phyloP scores from a whole-genome alignment of 2,329 filamentous ascomycete genomes.

The Calonectria montana region DNA sequence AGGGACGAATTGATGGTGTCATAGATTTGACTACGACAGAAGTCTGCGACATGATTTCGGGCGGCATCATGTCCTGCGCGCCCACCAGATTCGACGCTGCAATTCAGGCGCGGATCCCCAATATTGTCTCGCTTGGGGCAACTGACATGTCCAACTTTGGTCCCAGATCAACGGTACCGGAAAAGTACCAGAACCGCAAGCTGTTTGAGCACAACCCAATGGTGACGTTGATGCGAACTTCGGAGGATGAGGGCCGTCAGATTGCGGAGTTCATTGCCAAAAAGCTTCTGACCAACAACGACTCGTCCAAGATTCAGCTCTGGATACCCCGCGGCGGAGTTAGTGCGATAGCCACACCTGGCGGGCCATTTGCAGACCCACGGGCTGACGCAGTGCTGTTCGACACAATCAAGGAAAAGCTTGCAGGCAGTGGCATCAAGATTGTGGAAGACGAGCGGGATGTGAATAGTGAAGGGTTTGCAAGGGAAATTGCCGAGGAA shows the following conservation, averaged over 20 bases:
- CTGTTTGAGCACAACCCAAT: slow-evolving; percentile 6
- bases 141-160: neutral
- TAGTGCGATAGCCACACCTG: neutral
- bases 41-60: slow-evolving; percentile 4
- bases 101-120: neutral
- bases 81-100: neutral
- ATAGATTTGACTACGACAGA: slow-evolving; percentile 2
- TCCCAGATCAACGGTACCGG: neutral
- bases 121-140: neutral
- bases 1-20: neutral
- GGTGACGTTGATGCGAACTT: neutral
- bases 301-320: neutral
- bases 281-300: neutral
- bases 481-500: neutral
- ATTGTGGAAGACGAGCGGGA: neutral
- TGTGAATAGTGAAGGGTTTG: neutral
- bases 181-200: neutral
- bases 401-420: neutral
- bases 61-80: slow-evolving; percentile 1
- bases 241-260: neutral
- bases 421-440: neutral
- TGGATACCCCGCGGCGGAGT: neutral
- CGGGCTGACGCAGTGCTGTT: neutral
- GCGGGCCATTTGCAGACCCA: neutral
- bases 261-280: slow-evolving; percentile 8